Conservation (phyloP, 2,329 filamentous ascomycete species). For the Metarhizium anisopliae region DNA sequence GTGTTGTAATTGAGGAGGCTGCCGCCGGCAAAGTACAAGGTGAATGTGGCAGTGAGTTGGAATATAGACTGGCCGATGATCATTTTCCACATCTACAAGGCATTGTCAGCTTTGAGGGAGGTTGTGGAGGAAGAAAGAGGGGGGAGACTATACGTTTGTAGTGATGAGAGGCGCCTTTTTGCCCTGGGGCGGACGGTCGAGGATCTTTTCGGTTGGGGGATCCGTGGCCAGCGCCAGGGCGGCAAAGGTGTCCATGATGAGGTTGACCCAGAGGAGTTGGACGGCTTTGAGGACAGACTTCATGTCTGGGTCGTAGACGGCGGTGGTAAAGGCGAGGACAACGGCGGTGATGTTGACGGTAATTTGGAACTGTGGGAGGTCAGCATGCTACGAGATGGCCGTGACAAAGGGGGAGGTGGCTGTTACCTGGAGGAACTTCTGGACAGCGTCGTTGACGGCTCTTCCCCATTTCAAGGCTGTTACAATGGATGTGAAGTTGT, state of each 20-base stretch:
- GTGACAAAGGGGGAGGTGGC: no score
- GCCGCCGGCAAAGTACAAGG: constrained; percentile 50
- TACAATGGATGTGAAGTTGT: constrained; percentile 58
- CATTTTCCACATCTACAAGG: constrained; percentile 52
- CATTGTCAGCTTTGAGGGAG: background rate
- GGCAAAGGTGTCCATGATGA: constrained; percentile 63
- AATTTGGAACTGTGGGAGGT: constrained; percentile 45
- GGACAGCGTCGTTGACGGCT: constrained; percentile 58
- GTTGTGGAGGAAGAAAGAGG: constrained; percentile 19
- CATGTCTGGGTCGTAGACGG: constrained; percentile 43
- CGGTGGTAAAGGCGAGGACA: constrained; percentile 54
- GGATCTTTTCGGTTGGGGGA: constrained; percentile 46
- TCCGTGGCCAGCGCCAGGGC: constrained; percentile 58
- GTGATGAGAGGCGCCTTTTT: constrained; percentile 69
- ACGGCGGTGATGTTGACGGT: constrained; percentile 65
- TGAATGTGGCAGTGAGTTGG: constrained; percentile 48
- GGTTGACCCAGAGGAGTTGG: constrained; percentile 59
- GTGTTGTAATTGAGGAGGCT: constrained; percentile 42
- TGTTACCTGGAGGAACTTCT: constrained; percentile 54
- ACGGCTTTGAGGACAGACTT: constrained; percentile 56
- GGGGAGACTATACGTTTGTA: constrained; percentile 17
- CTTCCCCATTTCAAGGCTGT: constrained; percentile 62
- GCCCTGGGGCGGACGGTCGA: constrained; percentile 42
- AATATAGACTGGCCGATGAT: constrained; percentile 53
- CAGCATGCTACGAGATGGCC: no score